Conservation (phyloP, 768 basidiomycete species). For the Termitomyces sp. region DNA sequence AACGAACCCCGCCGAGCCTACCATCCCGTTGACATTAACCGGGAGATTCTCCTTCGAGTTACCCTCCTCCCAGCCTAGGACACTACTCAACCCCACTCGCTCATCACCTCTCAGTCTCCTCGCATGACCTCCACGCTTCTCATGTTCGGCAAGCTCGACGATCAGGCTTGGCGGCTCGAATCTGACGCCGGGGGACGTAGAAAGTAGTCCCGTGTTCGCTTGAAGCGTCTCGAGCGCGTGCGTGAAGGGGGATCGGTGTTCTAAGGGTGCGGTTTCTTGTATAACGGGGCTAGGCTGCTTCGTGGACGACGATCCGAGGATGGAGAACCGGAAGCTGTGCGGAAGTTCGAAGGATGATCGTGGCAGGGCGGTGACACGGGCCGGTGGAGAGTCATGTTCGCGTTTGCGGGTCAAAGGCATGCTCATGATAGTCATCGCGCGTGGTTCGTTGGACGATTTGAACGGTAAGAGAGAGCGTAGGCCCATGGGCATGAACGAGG, state of each 20-base stretch:
- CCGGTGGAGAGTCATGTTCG: too few species aligned
- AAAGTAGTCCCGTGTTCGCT: conserved; percentile 36
- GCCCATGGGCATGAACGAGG: conserved; percentile 33
- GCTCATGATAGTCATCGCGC: conserved; percentile 13
- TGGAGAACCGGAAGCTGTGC: too few species aligned
- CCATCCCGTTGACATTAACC: conserved; percentile 38
- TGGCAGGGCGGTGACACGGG: too few species aligned
- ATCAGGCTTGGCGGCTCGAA: conserved; percentile 48
- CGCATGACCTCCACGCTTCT: conserved; percentile 23
- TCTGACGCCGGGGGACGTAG: conserved; percentile 49
- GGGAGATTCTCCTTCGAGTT: neutral
- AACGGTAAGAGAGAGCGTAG: too few species aligned
- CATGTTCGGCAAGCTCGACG: conserved; percentile 46
- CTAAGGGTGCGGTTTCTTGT: conserved; percentile 4
- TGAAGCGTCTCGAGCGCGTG: conserved; percentile 39
- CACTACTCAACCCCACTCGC: conserved; percentile 18
- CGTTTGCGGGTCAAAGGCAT: neutral
- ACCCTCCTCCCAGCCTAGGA: conserved; percentile 67
- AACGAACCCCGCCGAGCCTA: conserved; percentile 49
- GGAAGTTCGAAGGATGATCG: too few species aligned
- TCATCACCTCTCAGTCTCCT: conserved; percentile 28
- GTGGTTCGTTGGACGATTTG: too few species aligned
- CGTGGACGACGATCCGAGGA: neutral
- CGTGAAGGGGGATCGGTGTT: conserved; percentile 30
- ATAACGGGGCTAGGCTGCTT: too few species aligned